A percentile compares a stretch with the other conserved stretches of the same genome.
These are phyloP conservation scores for Lactifluus echinatus DNA, from an alignment of 768 basidiomycete species.

Conservation along the genomic window DNA sequence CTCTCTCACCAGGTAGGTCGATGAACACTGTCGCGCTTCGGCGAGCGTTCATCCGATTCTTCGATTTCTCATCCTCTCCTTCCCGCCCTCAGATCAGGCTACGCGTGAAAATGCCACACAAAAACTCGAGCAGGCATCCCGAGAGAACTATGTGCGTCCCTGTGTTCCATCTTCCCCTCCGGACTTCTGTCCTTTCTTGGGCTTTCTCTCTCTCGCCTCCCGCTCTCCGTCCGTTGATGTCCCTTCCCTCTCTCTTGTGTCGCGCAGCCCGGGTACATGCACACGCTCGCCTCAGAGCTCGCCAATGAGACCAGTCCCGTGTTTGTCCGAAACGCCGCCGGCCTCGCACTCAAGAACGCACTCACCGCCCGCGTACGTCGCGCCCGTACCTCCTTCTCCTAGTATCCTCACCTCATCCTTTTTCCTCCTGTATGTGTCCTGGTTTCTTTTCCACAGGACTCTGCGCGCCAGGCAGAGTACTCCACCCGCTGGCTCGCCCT, in stretches of 20 bases:
- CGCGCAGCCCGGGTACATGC: slow-evolving; percentile 81
- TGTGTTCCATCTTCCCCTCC: not conserved
- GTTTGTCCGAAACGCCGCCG: slow-evolving; percentile 90
- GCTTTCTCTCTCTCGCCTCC: slow-evolving; percentile 9
- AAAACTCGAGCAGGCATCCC: slow-evolving; percentile 78
- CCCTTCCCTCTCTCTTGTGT: not conserved
- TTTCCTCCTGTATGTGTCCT: too few relatives aligned
- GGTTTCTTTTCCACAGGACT: slow-evolving; percentile 52
- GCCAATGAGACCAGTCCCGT: slow-evolving; percentile 60
- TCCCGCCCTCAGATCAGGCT: slow-evolving; percentile 52
- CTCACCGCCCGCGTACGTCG: slow-evolving; percentile 75
- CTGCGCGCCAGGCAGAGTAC: slow-evolving; percentile 64
- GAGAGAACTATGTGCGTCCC: slow-evolving; percentile 79
- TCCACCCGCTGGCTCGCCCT: slow-evolving; percentile 78
- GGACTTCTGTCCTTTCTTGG: slow-evolving; percentile 17
- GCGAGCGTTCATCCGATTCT: not conserved
- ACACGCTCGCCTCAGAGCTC: slow-evolving; percentile 80
- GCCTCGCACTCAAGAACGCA: slow-evolving; percentile 93
- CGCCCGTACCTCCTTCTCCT: not conserved
- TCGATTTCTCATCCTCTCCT: slow-evolving; percentile 22
- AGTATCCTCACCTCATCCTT: slow-evolving; percentile 12
- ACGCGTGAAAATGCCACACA: slow-evolving; percentile 89
- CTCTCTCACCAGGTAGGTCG: slow-evolving; percentile 78
- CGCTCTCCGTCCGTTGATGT: too few relatives aligned
- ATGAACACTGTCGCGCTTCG: slow-evolving; percentile 26